A percentile compares a stretch with the other conserved stretches of the same genome.
These are phyloP conservation scores for Pseudozyma hubeiensis DNA, from an alignment of 1,284 basidiomycete genomes.

Conservation along the genomic window DNA sequence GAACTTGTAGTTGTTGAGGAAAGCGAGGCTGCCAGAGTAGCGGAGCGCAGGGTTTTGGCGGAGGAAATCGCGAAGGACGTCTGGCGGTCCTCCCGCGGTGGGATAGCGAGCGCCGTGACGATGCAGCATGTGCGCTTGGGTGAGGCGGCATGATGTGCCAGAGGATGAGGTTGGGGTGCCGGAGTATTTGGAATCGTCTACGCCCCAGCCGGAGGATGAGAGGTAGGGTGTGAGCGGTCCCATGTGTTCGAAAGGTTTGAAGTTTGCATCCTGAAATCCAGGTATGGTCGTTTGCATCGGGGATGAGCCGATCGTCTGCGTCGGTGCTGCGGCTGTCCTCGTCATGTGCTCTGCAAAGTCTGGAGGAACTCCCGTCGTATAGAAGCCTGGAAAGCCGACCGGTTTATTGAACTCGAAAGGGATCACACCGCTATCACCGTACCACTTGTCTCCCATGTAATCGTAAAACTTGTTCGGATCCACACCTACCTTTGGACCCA, in stretches of 20 bases:
- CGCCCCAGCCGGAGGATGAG: conserved; percentile 56
- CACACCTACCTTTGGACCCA: conserved; percentile 46
- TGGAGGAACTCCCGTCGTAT: conserved; percentile 52
- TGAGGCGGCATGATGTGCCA: conserved; percentile 48
- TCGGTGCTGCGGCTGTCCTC: conserved; percentile 36
- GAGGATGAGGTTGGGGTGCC: conserved; percentile 38
- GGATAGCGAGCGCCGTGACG: conserved; percentile 67
- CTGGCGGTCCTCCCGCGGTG: conserved; percentile 38
- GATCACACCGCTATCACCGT: conserved; percentile 31
- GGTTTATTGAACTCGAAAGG: conserved; percentile 58
- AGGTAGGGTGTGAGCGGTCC: conserved; percentile 65
- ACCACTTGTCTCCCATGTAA: conserved; percentile 54
- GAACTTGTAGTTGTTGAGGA: conserved; percentile 59
- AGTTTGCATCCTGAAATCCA: conserved; percentile 42
- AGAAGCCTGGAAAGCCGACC: conserved; percentile 63
- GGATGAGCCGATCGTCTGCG: conserved; percentile 48
- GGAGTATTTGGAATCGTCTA: conserved; percentile 58
- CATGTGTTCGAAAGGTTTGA: conserved; percentile 66
- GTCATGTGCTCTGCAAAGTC: conserved; percentile 61
- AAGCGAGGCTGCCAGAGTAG: conserved; percentile 56
- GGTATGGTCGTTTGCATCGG: conserved; percentile 63
- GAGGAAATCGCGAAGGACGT: conserved; percentile 39
- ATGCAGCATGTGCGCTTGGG: conserved; percentile 64
- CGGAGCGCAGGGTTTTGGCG: conserved; percentile 18
- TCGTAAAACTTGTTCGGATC: conserved; percentile 29